phyloP scores from a whole-genome alignment of 2,329 filamentous ascomycete species.

The Decorospora gaudefroyi region DNA sequence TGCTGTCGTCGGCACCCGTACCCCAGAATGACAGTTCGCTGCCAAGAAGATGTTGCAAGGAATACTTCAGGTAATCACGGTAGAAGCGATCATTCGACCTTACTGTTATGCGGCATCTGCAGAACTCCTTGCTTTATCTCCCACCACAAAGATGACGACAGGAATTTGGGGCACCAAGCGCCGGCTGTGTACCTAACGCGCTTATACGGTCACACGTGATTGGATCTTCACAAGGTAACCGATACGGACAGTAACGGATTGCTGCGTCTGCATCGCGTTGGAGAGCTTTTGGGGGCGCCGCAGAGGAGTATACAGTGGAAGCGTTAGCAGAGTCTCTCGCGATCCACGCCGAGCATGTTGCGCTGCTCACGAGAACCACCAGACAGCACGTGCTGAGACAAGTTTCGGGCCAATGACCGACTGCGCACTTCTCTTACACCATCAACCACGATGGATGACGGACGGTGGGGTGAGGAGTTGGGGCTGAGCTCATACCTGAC shows the following conservation, averaged over 20 bases:
- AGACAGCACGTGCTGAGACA: constrained; percentile 34
- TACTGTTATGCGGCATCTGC: constrained; percentile 38
- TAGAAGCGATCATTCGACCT: constrained; percentile 34
- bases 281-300: constrained; percentile 4
- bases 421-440: constrained; percentile 17
- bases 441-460: constrained; percentile 25
- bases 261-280: constrained; percentile 4
- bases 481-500: constrained; percentile 14
- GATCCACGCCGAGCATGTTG: constrained; percentile 5
- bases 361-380: constrained; percentile 3
- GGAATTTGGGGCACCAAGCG: constrained; percentile 9
- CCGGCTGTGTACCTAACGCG: constrained; percentile 5
- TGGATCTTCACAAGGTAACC: constrained; percentile 1
- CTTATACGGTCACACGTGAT: constrained; percentile 22
- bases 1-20: constrained; percentile 27
- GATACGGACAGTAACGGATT: constrained; percentile 9
- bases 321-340: background rate
- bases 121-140: constrained; percentile 37
- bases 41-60: constrained; percentile 30
- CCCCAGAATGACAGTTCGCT: constrained; percentile 35
- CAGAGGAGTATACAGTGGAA: constrained; percentile 1
- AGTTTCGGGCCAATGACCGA: constrained; percentile 28
- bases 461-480: constrained; percentile 18
- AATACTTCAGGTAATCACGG: constrained; percentile 19
- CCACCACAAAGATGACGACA: constrained; percentile 31